Percentiles rank a stretch among this genome's conserved stretches.
Conservation (phyloP, 108 stramenopile species). For the Nitzschia inconspicua region DNA sequence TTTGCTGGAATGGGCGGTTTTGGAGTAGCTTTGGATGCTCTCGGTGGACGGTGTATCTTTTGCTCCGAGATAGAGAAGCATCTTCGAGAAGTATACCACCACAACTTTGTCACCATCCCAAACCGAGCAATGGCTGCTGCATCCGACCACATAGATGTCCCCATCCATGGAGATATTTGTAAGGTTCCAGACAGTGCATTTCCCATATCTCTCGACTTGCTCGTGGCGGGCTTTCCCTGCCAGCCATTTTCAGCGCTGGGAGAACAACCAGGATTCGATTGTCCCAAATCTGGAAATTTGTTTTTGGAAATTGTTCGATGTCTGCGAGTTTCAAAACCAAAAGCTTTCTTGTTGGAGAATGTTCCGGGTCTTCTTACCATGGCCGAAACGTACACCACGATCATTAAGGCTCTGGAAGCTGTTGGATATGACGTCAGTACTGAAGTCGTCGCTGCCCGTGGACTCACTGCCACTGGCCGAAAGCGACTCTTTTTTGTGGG, state of each 20-base stretch:
- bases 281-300: conserved; percentile 58
- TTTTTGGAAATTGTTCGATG: conserved; percentile 72
- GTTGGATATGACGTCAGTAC: conserved; percentile 60
- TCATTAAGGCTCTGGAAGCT: conserved; percentile 49
- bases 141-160: background rate
- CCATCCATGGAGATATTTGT: conserved; percentile 56
- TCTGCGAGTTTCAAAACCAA: conserved; percentile 53
- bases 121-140: background rate
- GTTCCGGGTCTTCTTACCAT: conserved; percentile 67
- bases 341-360: conserved; percentile 76
- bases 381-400: conserved; percentile 42
- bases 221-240: conserved; percentile 81
- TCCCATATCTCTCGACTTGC: conserved; percentile 41
- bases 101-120: conserved; percentile 41
- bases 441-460: conserved; percentile 64
- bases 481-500: conserved; percentile 78
- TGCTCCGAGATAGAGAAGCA: conserved; percentile 61
- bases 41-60: conserved; percentile 76
- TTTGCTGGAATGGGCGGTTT: conserved; percentile 78
- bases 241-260: conserved; percentile 72
- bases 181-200: conserved; percentile 32
- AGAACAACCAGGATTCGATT: conserved; percentile 64
- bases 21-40: conserved; percentile 71
- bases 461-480: conserved; percentile 59
- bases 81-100: conserved; percentile 51